phyloP scores from a whole-genome alignment of 2,329 filamentous ascomycete genomes.

The Cladorrhinum sp. region DNA sequence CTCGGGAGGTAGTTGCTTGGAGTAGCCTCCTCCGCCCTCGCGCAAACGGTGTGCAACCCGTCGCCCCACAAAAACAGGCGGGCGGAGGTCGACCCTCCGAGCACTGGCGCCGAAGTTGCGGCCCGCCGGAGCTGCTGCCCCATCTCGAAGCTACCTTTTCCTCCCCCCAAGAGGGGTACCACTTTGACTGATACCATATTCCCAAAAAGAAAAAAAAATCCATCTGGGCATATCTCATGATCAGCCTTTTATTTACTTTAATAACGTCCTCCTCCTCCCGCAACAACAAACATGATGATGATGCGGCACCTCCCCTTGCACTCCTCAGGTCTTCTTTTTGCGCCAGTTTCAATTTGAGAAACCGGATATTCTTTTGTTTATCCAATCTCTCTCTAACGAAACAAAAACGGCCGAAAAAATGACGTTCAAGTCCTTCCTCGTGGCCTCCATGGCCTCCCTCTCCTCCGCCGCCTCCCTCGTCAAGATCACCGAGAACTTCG shows the following conservation, averaged over 20 bases:
- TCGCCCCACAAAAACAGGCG: conserved; percentile 2
- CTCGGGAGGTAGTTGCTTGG: not conserved
- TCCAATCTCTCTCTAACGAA: not conserved
- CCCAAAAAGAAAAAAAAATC: no score
- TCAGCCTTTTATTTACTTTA: not conserved
- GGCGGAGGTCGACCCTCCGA: conserved; percentile 13
- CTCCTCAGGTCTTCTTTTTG: not conserved
- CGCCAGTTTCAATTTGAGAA: not conserved
- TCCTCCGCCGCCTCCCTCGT: conserved; percentile 16
- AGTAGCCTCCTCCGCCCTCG: not conserved
- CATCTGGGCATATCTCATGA: not conserved
- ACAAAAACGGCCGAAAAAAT: conserved; percentile 4
- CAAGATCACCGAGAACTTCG: conserved; percentile 29
- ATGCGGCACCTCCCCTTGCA: not conserved
- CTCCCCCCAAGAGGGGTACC: not conserved
- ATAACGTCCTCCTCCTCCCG: not conserved
- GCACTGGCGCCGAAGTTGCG: conserved; percentile 10
- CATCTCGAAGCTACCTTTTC: not conserved
- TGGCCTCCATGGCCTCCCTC: conserved; percentile 5
- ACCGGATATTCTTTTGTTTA: no score
- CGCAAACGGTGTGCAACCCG: not conserved
- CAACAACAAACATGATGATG: not conserved
- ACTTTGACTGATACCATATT: not conserved
- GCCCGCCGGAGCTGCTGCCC: conserved; percentile 2
- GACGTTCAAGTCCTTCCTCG: not conserved